Percentiles rank a stretch among this genome's conserved stretches.
These are phyloP conservation scores for Aspergillus sp. DNA, from an alignment of 2,329 filamentous ascomycete genomes.

Conservation along the genomic window DNA sequence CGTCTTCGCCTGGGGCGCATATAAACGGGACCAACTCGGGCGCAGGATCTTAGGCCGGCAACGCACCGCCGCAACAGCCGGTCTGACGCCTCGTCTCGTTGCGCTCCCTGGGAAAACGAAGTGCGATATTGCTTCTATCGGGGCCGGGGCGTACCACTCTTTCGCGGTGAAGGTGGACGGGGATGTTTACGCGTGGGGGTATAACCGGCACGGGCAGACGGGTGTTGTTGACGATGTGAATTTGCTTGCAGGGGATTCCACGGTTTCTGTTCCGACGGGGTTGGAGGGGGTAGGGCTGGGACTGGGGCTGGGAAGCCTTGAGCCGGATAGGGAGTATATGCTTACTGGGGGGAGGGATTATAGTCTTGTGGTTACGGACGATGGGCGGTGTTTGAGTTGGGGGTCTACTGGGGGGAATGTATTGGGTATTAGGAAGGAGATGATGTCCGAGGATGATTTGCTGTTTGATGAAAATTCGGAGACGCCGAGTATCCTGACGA, in stretches of 20 bases:
- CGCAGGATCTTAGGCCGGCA: conserved; percentile 56
- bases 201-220: conserved; percentile 78
- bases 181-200: conserved; percentile 66
- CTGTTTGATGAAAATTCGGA: conserved; percentile 7
- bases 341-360: conserved; percentile 21
- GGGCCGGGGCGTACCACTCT: conserved; percentile 42
- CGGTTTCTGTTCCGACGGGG: conserved; percentile 9
- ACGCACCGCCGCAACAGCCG: conserved; percentile 40
- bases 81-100: conserved; percentile 50
- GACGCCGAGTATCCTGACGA: conserved; percentile 14
- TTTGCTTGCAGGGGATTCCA: conserved; percentile 44
- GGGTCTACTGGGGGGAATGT: conserved; percentile 20
- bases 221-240: conserved; percentile 58
- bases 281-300: background rate
- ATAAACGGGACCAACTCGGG: conserved; percentile 70
- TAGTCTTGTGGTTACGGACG: conserved; percentile 18
- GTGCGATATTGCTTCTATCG: conserved; percentile 47
- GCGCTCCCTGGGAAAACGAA: conserved; percentile 44
- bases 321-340: background rate
- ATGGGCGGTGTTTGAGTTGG: conserved; percentile 20
- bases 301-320: conserved; percentile 4
- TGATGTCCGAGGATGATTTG: background rate
- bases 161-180: conserved; percentile 46
- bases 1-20: conserved; percentile 70
- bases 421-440: conserved; percentile 9